Percentiles rank a stretch among this genome's conserved stretches.
Evolutionary conservation across 2,329 filamentous ascomycete species (phyloP).

Genomic region (Daldinia sp.): DNA sequence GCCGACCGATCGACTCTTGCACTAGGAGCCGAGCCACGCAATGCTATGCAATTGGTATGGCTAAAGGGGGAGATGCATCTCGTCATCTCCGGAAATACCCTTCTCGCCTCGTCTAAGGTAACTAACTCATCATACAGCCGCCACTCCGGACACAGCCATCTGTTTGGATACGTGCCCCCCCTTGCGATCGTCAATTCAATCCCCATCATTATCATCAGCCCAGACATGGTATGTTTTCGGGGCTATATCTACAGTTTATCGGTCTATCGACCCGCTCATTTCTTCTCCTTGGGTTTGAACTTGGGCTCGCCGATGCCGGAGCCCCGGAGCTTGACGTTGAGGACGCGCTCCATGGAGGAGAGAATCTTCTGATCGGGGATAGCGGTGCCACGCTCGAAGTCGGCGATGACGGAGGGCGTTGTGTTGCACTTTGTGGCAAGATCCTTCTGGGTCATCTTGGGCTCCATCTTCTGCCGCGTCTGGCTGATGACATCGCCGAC

Average conservation of each 20-base stretch:
- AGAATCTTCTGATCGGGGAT: conserved; percentile 86
- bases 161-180: neutral
- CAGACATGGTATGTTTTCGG: neutral
- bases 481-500: conserved; percentile 86
- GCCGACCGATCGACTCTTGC: conserved; percentile 15
- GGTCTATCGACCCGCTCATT: conserved; percentile 40
- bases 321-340: conserved; percentile 89
- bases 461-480: conserved; percentile 80
- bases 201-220: neutral
- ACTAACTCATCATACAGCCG: neutral
- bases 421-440: conserved; percentile 90
- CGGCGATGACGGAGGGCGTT: conserved; percentile 78
- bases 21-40: conserved; percentile 14
- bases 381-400: conserved; percentile 84
- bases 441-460: conserved; percentile 95
- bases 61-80: neutral
- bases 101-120: conserved; percentile 5
- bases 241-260: neutral
- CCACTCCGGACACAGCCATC: neutral
- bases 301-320: conserved; percentile 84
- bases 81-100: conserved; percentile 13
- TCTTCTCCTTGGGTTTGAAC: conserved; percentile 74
- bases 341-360: conserved; percentile 77
- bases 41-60: conserved; percentile 21
- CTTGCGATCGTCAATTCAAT: neutral